phyloP scores from a whole-genome alignment of 805 yeast species.

The Yamadazyma scolyti region DNA sequence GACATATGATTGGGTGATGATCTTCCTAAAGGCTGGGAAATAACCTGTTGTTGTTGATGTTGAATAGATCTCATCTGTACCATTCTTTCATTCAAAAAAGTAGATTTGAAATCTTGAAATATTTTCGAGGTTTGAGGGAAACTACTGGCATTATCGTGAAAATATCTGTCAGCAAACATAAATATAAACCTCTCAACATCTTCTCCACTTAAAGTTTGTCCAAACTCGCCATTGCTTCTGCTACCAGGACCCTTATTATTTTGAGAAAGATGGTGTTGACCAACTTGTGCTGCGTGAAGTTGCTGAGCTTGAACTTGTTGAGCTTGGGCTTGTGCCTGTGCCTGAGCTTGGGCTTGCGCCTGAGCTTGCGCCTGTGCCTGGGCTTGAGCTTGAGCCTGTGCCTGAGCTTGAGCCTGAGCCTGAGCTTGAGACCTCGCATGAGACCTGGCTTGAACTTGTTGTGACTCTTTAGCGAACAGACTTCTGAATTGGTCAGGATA shows the following conservation, averaged over 20 bases:
- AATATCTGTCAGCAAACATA: conserved; percentile 40
- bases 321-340: conserved; percentile 13
- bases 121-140: conserved; percentile 42
- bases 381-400: conserved; percentile 12
- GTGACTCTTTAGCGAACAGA: conserved; percentile 22
- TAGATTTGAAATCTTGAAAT: conserved; percentile 40
- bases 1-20: conserved; percentile 9
- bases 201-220: conserved; percentile 15
- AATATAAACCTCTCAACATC: conserved; percentile 40
- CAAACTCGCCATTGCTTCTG: conserved; percentile 4
- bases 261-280: conserved; percentile 1
- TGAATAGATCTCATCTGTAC: conserved; percentile 23
- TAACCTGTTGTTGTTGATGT: conserved; percentile 10
- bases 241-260: too few relatives aligned
- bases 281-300: conserved; percentile 3
- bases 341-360: conserved; percentile 11
- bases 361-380: conserved; percentile 13
- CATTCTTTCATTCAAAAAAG: conserved; percentile 39
- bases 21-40: conserved; percentile 6
- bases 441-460: conserved; percentile 11
- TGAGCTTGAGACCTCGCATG: conserved; percentile 11
- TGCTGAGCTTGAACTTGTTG: conserved; percentile 10
- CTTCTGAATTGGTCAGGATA: conserved; percentile 18
- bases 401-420: conserved; percentile 12
- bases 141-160: conserved; percentile 36